Base-by-base conservation (phyloP, 306 rosid species). In the Quercus alba region DNA sequence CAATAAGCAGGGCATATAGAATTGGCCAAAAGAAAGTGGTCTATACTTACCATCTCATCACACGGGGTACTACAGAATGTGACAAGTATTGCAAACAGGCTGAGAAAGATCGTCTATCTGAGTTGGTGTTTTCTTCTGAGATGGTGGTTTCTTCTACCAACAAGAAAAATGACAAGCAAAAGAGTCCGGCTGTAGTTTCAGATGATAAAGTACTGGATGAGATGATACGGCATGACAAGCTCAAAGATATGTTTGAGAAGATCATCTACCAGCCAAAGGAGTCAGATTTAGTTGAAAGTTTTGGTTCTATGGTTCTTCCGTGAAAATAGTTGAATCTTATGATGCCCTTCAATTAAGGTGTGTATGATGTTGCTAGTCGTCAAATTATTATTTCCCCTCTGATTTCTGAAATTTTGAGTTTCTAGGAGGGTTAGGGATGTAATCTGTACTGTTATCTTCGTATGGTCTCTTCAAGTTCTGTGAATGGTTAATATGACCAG, bases 1-100 rank as follows among this genome's bases (percentile, higher is more conserved):
- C 89, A 30, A 80, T 82, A 30, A 68, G 82, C 31, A 56, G 89
- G 41, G 86, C 86, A 3, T 86, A 82, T 69, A 73, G 86, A 64
- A 44, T 86, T 7, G 84, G 89, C 33, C 89, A 86, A 23, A 76
- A 35, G 56, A 86, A 1, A 25, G 62, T 82, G 21, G 89, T 86
- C 7, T 86, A 68, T 20, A 76, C 84, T 2, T 86, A 86, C 11
- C 82, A 82, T 54, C 86, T 82, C 28, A 41, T 86, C 25, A 71
- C 80, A 1, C 31, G 72, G 28, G 86, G 63, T 14, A 85, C 85
- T 51, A 4, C 69, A 1, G 86, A 82, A 31, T 72, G 62, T 4
- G 3, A 31, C 2, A 82, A 82, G 31, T 82, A 72, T 3, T 26
- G 54, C 25, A 82, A 57, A 54, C 85, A 82, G 78, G 77, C 82